Evolutionary conservation across 2,329 filamentous ascomycete genomes (phyloP), one percentile per base, ranked within the genome.

Genomic region (Tothia fuscella): DNA sequence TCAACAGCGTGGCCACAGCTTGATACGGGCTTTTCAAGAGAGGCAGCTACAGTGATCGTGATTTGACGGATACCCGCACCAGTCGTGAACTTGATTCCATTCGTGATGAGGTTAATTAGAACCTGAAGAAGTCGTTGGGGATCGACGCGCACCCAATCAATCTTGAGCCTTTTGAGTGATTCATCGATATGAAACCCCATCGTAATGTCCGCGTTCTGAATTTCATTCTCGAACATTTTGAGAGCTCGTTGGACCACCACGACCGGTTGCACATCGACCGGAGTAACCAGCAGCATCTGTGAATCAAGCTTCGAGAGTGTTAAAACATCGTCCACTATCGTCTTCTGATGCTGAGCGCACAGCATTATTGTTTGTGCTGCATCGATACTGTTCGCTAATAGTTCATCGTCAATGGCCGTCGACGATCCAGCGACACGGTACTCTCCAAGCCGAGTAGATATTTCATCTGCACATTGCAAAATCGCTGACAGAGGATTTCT

Each of bases 41-140:
- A 81, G 1, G 78, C 80, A 29, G 72, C 75, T 3, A 87, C 63
- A 1, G 70, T 75, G 17, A 87, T 74, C 5, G 68, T 68, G 47
- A 87, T 86, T 3, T 74, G 72, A 6, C 77, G 71, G 10, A 65
- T 72, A 13, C 68, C 66, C 14, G 78, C 74, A 0, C 68, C 68
- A 26, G 76, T 76, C 1, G 84, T 89, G 54, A 95, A 94, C 56
- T 95, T 95, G 31, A 94, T 65, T 57, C 82, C 85, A 63, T 95
- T 95, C 60, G 82, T 88, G 35, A 93, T 85, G 22, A 95, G 67
- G 54, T 93, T 93, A 65, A 93, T 94, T 34, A 94, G 75, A n/a
- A 94, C 82, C 56, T 94, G 88, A 19, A 93, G 64, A 53, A 89
- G 76, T 19, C 83, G 71, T 13, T 78, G 81, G 0, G 83, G 79